Percentiles rank a stretch among this genome's conserved stretches.
Conservation (phyloP, 2,329 filamentous ascomycete species). For the Venturia oleaginea region DNA sequence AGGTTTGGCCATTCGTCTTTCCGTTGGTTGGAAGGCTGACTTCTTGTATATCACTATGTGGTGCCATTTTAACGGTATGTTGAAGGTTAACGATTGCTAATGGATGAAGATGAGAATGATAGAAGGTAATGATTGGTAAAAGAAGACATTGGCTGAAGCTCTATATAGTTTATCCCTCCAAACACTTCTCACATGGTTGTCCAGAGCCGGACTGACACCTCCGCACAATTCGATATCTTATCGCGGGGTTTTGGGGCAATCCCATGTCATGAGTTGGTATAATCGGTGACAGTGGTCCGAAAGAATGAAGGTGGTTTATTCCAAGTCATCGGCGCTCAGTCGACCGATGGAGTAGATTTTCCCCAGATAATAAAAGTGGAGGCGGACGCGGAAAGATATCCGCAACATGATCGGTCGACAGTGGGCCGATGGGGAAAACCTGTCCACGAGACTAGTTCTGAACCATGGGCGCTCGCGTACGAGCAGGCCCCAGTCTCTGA, state of each 20-base stretch:
- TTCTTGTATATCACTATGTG: not conserved
- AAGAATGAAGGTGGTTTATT: too few relatives aligned
- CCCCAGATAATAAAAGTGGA: not conserved
- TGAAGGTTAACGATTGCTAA: not conserved
- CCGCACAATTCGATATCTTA: not conserved
- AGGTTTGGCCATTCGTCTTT: not conserved
- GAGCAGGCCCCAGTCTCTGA: not conserved
- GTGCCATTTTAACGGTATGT: not conserved
- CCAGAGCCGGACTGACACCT: not conserved
- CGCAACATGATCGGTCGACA: not conserved
- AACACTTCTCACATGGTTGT: not conserved
- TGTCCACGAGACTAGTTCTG: not conserved
- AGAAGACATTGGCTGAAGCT: not conserved
- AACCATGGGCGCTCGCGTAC: not conserved
- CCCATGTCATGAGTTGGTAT: not conserved
- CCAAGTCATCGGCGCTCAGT: not conserved
- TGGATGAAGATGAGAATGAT: not conserved
- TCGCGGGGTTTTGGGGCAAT: not conserved
- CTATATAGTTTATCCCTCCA: conserved; percentile 1
- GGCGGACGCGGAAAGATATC: not conserved
- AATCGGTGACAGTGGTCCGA: not conserved
- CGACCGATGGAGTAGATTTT: not conserved
- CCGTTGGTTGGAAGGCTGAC: not conserved
- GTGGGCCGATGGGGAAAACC: not conserved
- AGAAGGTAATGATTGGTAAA: not conserved